Base-by-base conservation (phyloP, 345 rosid species). In the Orychophragmus violaceus region DNA sequence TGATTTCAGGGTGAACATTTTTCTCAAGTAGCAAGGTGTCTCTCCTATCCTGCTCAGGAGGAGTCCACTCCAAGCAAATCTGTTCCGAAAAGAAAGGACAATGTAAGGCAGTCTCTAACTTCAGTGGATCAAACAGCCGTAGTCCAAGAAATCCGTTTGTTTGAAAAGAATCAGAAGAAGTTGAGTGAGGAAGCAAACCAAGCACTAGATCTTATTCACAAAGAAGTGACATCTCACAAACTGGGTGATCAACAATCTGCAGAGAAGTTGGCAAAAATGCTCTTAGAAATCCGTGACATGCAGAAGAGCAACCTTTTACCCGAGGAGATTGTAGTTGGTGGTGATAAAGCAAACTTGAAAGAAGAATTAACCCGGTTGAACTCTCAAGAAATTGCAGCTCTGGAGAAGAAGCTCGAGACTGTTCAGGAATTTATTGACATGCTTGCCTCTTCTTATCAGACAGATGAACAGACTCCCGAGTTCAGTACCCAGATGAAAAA, bases 201-300 rank as follows among this genome's bases (percentile, higher is more conserved):
- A 69, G 96, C 97, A 39, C 86, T 90, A 32, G 97, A 93, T 58
- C 87, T 93, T 21, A 91, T 93, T 74, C 97, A 93, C 63, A 93
- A 88, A 74, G 97, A 93, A 79, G 86, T 89, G 24, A 74, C 96
- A 74, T 87, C 96, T 59, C 87, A 86, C 50, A 85, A 63, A 78
- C 29, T 87, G 64, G 94, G 98, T 45, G 84, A 81, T 78, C 82
- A 85, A 83, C 97, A 84, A 80, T 78, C 93, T 35, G 86, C 91
- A 41, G 90, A 86, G 62, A 83, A 82, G 49, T 77, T 93, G 61
- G 93, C 93, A 2, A 89, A 84, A 73, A 77, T 93, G 86, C 80
- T 90, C 46, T 85, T 82, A 9, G 98, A 93, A 73, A 90, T 93
- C 48, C 86, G 84, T 74, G 87, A 85, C 50, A 76, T 89, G 90